A percentile compares a stretch with the other conserved stretches of the same genome.
Conservation (phyloP, 129 eudicot genomes). For the Chrysanthemum seticuspe region DNA sequence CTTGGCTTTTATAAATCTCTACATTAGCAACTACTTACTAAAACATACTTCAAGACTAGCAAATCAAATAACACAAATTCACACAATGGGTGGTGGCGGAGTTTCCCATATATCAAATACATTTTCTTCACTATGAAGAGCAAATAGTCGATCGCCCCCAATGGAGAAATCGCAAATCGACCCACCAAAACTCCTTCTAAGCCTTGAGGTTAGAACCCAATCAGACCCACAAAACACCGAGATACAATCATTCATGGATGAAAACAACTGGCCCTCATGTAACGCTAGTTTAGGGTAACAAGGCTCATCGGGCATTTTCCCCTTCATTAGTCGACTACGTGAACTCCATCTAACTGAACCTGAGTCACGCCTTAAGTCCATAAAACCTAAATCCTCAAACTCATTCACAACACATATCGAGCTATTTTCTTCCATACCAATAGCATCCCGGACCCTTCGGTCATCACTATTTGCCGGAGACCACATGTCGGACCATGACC, state of each 20-base stretch:
- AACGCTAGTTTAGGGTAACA: constrained; percentile 90
- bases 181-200: constrained; percentile 74
- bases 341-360: constrained; percentile 90
- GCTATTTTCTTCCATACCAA: constrained; percentile 74
- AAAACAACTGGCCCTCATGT: constrained; percentile 76
- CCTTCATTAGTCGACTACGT: constrained; percentile 73
- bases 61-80: constrained; percentile 11
- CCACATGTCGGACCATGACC: constrained; percentile 91
- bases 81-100: constrained; percentile 58
- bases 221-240: constrained; percentile 95
- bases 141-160: constrained; percentile 90
- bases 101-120: constrained; percentile 94
- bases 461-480: constrained; percentile 40
- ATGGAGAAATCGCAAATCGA: constrained; percentile 92
- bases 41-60: not conserved
- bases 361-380: constrained; percentile 69
- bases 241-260: constrained; percentile 77
- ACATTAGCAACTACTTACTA: no score
- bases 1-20: no score
- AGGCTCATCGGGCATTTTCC: constrained; percentile 74
- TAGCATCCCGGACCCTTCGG: constrained; percentile 79
- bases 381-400: constrained; percentile 90
- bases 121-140: constrained; percentile 87
- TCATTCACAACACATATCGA: constrained; percentile 88
- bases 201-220: constrained; percentile 88